These are phyloP conservation scores for Remersonia thermophila DNA, from an alignment of 2,329 filamentous ascomycete species.

Conservation along the genomic window DNA sequence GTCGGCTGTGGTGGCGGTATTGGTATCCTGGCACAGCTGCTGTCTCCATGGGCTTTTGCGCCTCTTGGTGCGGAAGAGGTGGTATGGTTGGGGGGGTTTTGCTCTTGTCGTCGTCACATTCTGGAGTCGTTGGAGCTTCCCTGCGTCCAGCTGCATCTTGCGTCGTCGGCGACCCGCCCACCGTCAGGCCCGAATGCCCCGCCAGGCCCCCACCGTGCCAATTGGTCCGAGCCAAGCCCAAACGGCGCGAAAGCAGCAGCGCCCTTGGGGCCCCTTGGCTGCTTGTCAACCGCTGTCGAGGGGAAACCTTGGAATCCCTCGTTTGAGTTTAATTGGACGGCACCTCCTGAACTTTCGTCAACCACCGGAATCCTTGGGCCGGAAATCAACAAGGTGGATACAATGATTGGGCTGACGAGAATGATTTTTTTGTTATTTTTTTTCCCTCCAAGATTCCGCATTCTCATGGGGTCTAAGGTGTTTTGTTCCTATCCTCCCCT, in stretches of 20 bases:
- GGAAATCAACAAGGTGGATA: neutral
- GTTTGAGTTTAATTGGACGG: slow-evolving; percentile 6
- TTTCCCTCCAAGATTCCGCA: slow-evolving; percentile 1
- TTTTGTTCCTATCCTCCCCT: neutral
- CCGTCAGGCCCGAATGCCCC: neutral
- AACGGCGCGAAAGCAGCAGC: no score
- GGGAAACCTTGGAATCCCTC: no score
- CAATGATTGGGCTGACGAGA: slow-evolving; percentile 1
- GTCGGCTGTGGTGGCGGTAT: neutral
- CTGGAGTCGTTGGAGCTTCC: neutral
- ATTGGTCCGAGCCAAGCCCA: slow-evolving; percentile 1
- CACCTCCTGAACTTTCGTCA: neutral
- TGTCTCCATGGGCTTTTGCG: slow-evolving; percentile 8
- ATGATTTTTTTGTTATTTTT: neutral
- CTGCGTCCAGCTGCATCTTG: slow-evolving; percentile 2
- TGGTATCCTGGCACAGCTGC: slow-evolving; percentile 6
- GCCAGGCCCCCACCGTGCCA: slow-evolving; percentile 6
- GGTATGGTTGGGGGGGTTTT: no score
- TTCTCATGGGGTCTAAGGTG: neutral
- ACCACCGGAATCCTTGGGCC: neutral
- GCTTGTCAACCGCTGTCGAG: no score
- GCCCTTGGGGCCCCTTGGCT: no score
- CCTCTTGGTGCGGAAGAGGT: slow-evolving; percentile 5
- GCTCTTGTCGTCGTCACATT: slow-evolving; percentile 4
- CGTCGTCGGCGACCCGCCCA: neutral